Evolutionary conservation across 257 asterid species (phyloP).

Genomic region (Striga asiatica): DNA sequence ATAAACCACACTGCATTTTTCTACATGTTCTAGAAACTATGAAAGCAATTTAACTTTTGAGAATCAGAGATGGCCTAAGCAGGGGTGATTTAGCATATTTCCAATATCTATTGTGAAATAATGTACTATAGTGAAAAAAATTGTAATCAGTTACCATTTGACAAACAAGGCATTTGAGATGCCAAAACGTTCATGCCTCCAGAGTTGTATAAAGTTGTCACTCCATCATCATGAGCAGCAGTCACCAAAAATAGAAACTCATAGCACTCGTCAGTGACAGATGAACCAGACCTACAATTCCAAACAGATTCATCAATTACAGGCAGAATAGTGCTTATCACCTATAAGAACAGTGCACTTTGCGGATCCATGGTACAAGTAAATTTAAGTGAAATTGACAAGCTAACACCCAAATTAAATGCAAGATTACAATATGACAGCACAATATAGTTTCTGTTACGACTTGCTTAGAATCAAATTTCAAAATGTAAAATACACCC

Average conservation of each 20-base stretch:
- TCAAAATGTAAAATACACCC: not conserved
- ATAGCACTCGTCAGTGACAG: slow-evolving; percentile 58
- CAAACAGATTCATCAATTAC: slow-evolving; percentile 8
- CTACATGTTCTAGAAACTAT: not conserved
- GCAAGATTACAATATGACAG: not conserved
- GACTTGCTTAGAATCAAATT: not conserved
- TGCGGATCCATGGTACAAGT: not conserved
- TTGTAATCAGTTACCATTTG: slow-evolving; percentile 54
- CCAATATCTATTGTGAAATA: too few species aligned
- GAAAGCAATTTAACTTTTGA: not conserved
- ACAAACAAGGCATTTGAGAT: slow-evolving; percentile 42
- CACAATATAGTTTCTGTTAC: not conserved
- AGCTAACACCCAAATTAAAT: not conserved
- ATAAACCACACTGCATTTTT: too few species aligned
- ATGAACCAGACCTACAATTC: slow-evolving; percentile 37
- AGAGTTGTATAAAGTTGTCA: slow-evolving; percentile 34
- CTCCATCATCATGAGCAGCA: slow-evolving; percentile 47
- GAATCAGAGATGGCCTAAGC: not conserved
- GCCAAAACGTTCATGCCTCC: slow-evolving; percentile 63
- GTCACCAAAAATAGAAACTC: slow-evolving; percentile 63
- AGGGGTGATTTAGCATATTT: too few species aligned
- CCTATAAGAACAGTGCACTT: not conserved
- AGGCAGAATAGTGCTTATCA: slow-evolving; percentile 1
- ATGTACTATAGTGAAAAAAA: too few species aligned
- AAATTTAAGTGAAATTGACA: not conserved